These are phyloP conservation scores for Phytophthora pisi DNA, from an alignment of 352 stramenopile genomes.

Conservation along the genomic window DNA sequence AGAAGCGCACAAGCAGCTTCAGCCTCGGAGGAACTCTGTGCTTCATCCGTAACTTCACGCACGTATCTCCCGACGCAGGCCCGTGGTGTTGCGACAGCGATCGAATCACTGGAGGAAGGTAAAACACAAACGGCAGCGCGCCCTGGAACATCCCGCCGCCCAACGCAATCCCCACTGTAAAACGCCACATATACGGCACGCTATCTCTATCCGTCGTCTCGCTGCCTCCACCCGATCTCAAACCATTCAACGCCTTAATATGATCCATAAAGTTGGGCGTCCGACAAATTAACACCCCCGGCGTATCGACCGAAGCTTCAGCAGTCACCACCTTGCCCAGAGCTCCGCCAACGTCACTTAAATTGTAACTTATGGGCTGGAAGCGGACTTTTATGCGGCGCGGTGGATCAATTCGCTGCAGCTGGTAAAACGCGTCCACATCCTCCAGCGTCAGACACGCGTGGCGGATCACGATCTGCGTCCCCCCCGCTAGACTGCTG, in stretches of 20 bases:
- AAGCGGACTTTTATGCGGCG: conserved; percentile 57
- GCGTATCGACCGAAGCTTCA: conserved; percentile 15
- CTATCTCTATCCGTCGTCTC: conserved; percentile 7
- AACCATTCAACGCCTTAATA: conserved; percentile 38
- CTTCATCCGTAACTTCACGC: conserved; percentile 71
- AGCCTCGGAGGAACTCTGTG: conserved; percentile 60
- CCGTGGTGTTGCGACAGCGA: conserved; percentile 75
- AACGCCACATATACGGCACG: conserved; percentile 33
- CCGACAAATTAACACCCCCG: conserved; percentile 43
- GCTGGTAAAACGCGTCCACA: conserved; percentile 46
- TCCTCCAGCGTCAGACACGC: conserved; percentile 44
- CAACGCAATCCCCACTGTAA: conserved; percentile 49
- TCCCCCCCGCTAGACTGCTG: conserved; percentile 50
- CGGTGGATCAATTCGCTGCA: conserved; percentile 56
- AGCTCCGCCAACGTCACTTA: not conserved
- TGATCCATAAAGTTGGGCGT: conserved; percentile 66
- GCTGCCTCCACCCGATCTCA: conserved; percentile 11
- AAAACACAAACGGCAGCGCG: conserved; percentile 52
- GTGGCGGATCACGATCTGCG: conserved; percentile 38
- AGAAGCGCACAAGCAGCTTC: conserved; percentile 61
- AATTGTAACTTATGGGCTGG: conserved; percentile 38
- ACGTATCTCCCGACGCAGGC: conserved; percentile 59
- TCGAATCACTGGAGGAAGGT: conserved; percentile 63
- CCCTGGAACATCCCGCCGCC: conserved; percentile 54
- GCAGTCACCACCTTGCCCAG: conserved; percentile 26